Conservation (phyloP, 257 asterid species). For the Haberlea rhodopensis region DNA sequence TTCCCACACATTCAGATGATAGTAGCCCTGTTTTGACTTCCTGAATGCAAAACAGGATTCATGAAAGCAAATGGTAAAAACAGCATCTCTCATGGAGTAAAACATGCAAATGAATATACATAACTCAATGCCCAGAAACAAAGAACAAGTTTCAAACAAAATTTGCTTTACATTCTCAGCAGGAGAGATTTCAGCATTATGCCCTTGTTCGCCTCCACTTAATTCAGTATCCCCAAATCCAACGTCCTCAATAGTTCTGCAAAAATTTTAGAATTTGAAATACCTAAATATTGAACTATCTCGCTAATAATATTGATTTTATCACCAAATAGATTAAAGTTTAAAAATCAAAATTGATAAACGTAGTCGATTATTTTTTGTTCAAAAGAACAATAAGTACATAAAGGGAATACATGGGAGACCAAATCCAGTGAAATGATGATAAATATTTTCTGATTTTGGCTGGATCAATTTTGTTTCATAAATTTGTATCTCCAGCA, state of each 20-base stretch:
- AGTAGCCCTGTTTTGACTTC: conserved; percentile 42
- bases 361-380: too few species aligned
- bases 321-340: background rate
- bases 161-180: conserved; percentile 66
- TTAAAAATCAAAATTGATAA: background rate
- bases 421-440: too few species aligned
- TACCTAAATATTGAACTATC: conserved; percentile 24
- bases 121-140: conserved; percentile 17
- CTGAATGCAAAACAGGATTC: conserved; percentile 35
- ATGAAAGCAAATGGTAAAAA: background rate
- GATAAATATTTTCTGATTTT: too few species aligned
- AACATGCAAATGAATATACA: conserved; percentile 11
- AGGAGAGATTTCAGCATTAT: conserved; percentile 45
- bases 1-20: conserved; percentile 41
- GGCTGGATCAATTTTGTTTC: background rate
- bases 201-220: conserved; percentile 48
- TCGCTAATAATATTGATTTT: background rate
- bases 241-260: conserved; percentile 78
- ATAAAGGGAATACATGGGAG: too few species aligned
- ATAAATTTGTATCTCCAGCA: background rate
- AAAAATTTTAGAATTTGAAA: conserved; percentile 28
- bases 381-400: too few species aligned
- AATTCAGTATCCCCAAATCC: conserved; percentile 51
- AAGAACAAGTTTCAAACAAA: conserved; percentile 28
- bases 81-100: conserved; percentile 2